Evolutionary conservation across 2,329 filamentous ascomycete species (phyloP).

Genomic region (Talaromyces sp.): DNA sequence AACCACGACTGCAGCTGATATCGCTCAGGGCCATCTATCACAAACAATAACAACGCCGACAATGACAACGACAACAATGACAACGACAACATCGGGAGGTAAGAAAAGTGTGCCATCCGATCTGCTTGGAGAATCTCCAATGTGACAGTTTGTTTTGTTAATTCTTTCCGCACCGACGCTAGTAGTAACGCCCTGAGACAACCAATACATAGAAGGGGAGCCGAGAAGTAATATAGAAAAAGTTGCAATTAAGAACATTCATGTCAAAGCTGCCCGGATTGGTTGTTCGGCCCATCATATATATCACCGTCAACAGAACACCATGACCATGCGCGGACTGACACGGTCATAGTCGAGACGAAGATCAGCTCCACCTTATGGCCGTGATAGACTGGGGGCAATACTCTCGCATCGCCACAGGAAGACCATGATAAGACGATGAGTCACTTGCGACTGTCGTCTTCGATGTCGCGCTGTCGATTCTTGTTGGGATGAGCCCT

Average conservation of each 20-base stretch:
- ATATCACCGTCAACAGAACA: neutral
- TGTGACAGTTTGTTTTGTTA: too few relatives aligned
- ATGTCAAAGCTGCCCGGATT: neutral
- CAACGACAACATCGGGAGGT: too few relatives aligned
- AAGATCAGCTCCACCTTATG: neutral
- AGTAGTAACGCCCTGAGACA: too few relatives aligned
- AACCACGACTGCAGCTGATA: too few relatives aligned
- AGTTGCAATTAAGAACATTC: neutral
- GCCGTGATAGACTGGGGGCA: neutral
- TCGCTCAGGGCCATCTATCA: too few relatives aligned
- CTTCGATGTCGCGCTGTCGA: neutral
- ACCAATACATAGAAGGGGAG: too few relatives aligned
- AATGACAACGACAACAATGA: too few relatives aligned
- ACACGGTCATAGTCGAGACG: neutral
- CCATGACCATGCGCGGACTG: neutral
- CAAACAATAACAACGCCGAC: too few relatives aligned
- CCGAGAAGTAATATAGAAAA: too few relatives aligned
- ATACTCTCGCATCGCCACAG: neutral
- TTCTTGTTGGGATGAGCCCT: neutral
- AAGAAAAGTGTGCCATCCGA: too few relatives aligned
- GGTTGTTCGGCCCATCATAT: neutral
- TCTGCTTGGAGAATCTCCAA: too few relatives aligned
- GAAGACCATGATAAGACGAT: neutral
- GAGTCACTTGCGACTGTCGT: neutral
- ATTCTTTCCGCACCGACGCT: too few relatives aligned